Conservation (phyloP, 2,329 filamentous ascomycete genomes). For the Pseudocercospora fuligena region DNA sequence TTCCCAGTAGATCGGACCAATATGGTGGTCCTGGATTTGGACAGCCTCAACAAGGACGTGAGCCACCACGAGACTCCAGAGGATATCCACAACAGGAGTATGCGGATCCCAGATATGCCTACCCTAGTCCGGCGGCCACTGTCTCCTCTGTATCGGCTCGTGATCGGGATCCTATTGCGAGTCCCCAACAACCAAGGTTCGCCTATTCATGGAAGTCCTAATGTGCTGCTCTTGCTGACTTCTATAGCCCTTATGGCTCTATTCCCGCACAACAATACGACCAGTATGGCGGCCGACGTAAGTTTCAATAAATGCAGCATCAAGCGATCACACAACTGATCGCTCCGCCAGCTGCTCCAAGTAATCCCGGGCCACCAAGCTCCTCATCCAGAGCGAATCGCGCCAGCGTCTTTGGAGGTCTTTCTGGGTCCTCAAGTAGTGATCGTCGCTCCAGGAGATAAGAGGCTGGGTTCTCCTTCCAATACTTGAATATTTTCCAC, state of each 20-base stretch:
- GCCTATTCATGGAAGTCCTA: constrained; percentile 23
- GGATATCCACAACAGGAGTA: constrained; percentile 37
- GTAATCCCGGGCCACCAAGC: constrained; percentile 20
- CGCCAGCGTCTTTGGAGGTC: constrained; percentile 28
- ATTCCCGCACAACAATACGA: constrained; percentile 36
- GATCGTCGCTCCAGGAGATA: constrained; percentile 25
- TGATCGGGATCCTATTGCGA: constrained; percentile 34
- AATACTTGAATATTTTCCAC: neutral
- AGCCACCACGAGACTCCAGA: constrained; percentile 34
- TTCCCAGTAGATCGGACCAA: constrained; percentile 35
- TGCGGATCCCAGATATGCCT: constrained; percentile 41
- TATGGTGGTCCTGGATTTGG: constrained; percentile 32
- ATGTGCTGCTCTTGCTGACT: constrained; percentile 31
- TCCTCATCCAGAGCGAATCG: constrained; percentile 25
- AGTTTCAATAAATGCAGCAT: constrained; percentile 33
- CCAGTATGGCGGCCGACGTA: constrained; percentile 40
- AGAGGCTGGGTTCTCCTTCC: neutral
- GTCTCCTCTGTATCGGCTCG: constrained; percentile 34
- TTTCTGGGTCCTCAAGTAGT: constrained; percentile 20
- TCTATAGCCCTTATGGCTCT: constrained; percentile 35
- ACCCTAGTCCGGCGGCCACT: constrained; percentile 42
- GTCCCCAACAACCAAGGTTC: constrained; percentile 40
- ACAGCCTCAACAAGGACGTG: constrained; percentile 31
- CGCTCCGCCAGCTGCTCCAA: constrained; percentile 33
- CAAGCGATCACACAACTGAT: constrained; percentile 31